Evolutionary conservation across 208 protist genomes (phyloP).

Genomic region (Leishmania aethiopica): DNA sequence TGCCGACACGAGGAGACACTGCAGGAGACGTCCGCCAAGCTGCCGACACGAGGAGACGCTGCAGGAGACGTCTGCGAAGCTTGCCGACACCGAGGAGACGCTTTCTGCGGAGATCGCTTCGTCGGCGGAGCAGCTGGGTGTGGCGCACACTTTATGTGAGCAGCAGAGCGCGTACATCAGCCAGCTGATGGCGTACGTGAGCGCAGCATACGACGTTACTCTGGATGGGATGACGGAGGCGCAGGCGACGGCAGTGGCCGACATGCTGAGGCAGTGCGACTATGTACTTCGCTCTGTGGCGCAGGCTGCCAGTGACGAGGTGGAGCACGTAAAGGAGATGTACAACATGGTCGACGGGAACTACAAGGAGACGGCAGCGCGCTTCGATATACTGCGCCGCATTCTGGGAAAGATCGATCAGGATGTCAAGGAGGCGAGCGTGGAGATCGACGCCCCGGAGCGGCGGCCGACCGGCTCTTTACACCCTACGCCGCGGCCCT

Average conservation of each 20-base stretch:
- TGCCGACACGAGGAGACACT: conserved; percentile 4
- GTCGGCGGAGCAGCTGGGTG: conserved; percentile 26
- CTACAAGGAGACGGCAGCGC: conserved; percentile 35
- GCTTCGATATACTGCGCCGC: conserved; percentile 39
- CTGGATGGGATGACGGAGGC: conserved; percentile 42
- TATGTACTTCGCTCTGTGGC: conserved; percentile 24
- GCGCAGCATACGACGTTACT: conserved; percentile 16
- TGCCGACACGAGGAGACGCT: conserved; percentile 34
- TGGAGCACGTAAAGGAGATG: conserved; percentile 39
- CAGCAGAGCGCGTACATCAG: conserved; percentile 27
- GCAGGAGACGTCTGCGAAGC: conserved; percentile 33
- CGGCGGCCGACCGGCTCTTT: neutral
- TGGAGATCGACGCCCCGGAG: conserved; percentile 31
- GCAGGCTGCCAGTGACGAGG: conserved; percentile 19
- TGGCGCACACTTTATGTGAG: conserved; percentile 5
- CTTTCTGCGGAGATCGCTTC: conserved; percentile 23
- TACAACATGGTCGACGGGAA: conserved; percentile 39
- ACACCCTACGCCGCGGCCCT: neutral
- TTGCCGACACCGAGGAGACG: conserved; percentile 32
- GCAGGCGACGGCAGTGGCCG: conserved; percentile 33
- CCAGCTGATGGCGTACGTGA: conserved; percentile 23
- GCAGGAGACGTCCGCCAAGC: conserved; percentile 12
- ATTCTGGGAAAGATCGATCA: conserved; percentile 57
- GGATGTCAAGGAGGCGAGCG: conserved; percentile 51
- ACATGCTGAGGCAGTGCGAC: conserved; percentile 23